Evolutionary conservation across 257 asterid genomes (phyloP).

Genomic region (Galeopsis tetrahit): DNA sequence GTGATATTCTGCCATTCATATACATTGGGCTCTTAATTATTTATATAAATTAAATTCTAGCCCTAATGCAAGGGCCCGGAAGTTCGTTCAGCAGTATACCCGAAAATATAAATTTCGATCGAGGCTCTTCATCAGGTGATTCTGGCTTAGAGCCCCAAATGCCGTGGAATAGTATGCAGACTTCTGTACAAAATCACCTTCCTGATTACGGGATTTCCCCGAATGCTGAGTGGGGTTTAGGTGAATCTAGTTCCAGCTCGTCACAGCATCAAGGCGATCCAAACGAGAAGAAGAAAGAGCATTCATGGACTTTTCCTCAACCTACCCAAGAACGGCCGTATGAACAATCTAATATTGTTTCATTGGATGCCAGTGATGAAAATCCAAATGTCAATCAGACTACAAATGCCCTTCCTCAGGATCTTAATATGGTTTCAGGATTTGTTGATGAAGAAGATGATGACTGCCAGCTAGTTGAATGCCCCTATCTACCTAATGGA

Average conservation of each 20-base stretch:
- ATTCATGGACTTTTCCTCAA: slow-evolving; percentile 49
- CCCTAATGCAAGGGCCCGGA: slow-evolving; percentile 87
- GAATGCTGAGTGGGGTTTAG: slow-evolving; percentile 63
- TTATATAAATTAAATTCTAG: slow-evolving; percentile 34
- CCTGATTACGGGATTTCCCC: slow-evolving; percentile 44
- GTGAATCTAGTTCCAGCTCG: slow-evolving; percentile 69
- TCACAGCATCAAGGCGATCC: slow-evolving; percentile 46
- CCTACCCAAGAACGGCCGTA: slow-evolving; percentile 33
- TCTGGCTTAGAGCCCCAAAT: slow-evolving; percentile 63
- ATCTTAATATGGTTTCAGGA: slow-evolving; percentile 53
- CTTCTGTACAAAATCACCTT: slow-evolving; percentile 34
- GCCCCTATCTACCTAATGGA: slow-evolving; percentile 47
- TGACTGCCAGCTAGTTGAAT: slow-evolving; percentile 69
- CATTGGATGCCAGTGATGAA: slow-evolving; percentile 40
- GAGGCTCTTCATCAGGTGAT: slow-evolving; percentile 60
- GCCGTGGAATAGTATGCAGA: slow-evolving; percentile 59
- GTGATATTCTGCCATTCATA: slow-evolving; percentile 26
- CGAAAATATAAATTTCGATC: slow-evolving; percentile 65
- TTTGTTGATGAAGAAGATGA: slow-evolving; percentile 50
- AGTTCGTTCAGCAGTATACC: slow-evolving; percentile 69
- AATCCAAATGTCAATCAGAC: slow-evolving; percentile 39
- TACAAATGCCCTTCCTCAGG: slow-evolving; percentile 47
- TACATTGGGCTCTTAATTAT: slow-evolving; percentile 12
- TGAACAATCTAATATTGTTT: slow-evolving; percentile 41
- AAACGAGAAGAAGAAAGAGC: slow-evolving; percentile 56